These are phyloP conservation scores for Globisporangium recalcitrans DNA, from an alignment of 352 stramenopile species.

Conservation along the genomic window DNA sequence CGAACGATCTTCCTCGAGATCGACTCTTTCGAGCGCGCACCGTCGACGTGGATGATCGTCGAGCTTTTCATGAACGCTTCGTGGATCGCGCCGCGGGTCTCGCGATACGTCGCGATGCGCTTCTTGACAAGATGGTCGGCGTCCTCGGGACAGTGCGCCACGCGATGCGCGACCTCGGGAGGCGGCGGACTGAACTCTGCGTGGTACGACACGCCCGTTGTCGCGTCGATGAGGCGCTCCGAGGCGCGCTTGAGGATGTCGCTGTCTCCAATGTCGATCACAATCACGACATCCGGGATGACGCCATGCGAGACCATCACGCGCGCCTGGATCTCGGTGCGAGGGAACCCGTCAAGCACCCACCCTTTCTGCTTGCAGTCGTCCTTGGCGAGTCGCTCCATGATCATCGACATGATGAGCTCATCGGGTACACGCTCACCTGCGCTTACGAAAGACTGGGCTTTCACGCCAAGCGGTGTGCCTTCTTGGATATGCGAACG, in stretches of 20 bases:
- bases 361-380: constrained; percentile 89
- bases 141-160: constrained; percentile 80
- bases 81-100: constrained; percentile 72
- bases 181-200: constrained; percentile 65
- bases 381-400: constrained; percentile 68
- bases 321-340: constrained; percentile 88
- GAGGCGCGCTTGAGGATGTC: constrained; percentile 78
- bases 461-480: constrained; percentile 50
- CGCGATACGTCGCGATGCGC: constrained; percentile 73
- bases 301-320: constrained; percentile 76
- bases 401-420: constrained; percentile 87
- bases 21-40: constrained; percentile 34
- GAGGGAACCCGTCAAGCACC: constrained; percentile 94
- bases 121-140: constrained; percentile 76
- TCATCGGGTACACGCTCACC: constrained; percentile 91
- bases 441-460: constrained; percentile 82
- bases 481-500: constrained; percentile 75
- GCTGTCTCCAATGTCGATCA: constrained; percentile 90
- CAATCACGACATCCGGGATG: constrained; percentile 85
- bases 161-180: constrained; percentile 31
- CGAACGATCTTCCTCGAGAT: constrained; percentile 38
- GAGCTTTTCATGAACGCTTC: constrained; percentile 72
- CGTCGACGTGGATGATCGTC: constrained; percentile 65
- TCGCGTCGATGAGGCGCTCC: constrained; percentile 72
- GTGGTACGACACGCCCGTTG: constrained; percentile 80